phyloP scores from a whole-genome alignment of 2,329 filamentous ascomycete species.

The Madurella mycetomatis region DNA sequence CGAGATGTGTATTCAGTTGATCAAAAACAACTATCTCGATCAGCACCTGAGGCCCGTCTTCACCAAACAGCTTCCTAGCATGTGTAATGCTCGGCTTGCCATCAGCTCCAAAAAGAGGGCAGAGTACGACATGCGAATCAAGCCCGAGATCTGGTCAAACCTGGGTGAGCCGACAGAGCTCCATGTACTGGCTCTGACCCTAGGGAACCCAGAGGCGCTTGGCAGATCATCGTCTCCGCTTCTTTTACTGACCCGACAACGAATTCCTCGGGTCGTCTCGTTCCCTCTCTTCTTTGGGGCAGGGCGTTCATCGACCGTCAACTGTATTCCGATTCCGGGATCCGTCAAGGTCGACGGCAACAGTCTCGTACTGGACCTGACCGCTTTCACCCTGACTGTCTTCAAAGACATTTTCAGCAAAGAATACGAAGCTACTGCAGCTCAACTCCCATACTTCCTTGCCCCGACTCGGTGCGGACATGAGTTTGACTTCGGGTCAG shows the following conservation, averaged over 20 bases:
- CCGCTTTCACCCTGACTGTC: constrained; percentile 66
- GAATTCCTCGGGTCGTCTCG: constrained; percentile 58
- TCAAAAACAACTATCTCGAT: constrained; percentile 64
- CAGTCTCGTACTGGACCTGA: constrained; percentile 50
- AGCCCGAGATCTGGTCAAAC: constrained; percentile 68
- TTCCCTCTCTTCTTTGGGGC: constrained; percentile 71
- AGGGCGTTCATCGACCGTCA: constrained; percentile 55
- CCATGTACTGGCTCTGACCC: constrained; percentile 57
- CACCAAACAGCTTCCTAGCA: constrained; percentile 65
- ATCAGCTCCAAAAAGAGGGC: constrained; percentile 72
- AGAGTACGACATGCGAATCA: constrained; percentile 72
- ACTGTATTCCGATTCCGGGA: constrained; percentile 41
- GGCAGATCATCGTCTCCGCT: constrained; percentile 59
- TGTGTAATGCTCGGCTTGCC: constrained; percentile 83
- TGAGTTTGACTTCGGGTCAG: constrained; percentile 22
- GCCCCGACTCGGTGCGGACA: constrained; percentile 50
- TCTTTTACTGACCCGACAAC: constrained; percentile 63
- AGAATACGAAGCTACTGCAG: constrained; percentile 58
- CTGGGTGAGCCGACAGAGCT: constrained; percentile 48
- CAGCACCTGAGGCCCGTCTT: constrained; percentile 70
- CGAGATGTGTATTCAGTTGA: constrained; percentile 68
- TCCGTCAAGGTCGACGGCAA: constrained; percentile 42
- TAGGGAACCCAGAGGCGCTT: constrained; percentile 54
- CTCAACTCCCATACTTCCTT: constrained; percentile 77
- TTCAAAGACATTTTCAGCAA: constrained; percentile 91